Evolutionary conservation across 139 green algal genomes (phyloP).

Genomic region (Auxenochlorella pyrenoidosa): DNA sequence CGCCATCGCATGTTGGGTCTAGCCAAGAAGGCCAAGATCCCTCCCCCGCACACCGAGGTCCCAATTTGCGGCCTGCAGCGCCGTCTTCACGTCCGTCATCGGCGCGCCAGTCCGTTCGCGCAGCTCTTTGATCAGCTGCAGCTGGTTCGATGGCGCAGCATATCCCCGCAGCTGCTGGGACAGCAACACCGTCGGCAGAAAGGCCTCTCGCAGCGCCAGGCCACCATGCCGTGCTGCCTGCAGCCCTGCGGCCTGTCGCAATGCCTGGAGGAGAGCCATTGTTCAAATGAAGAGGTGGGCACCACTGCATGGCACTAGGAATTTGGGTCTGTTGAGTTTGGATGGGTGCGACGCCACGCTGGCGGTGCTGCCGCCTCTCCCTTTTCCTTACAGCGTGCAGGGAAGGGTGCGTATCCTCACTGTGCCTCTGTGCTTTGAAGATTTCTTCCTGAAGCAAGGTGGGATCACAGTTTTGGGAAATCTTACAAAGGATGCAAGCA

Average conservation of each 20-base stretch:
- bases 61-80: slow-evolving; percentile 69
- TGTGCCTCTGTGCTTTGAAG: too few species aligned
- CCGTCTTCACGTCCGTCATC: slow-evolving; percentile 86
- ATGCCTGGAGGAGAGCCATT: neutral
- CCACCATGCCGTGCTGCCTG: neutral
- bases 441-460: too few species aligned
- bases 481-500: too few species aligned
- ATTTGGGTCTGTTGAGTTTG: too few species aligned
- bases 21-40: too few species aligned
- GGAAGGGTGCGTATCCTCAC: too few species aligned
- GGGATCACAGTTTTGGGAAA: too few species aligned
- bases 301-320: too few species aligned
- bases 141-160: slow-evolving; percentile 46
- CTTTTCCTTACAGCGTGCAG: too few species aligned
- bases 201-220: neutral
- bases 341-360: too few species aligned
- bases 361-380: too few species aligned
- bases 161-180: slow-evolving; percentile 21
- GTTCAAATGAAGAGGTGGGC: neutral
- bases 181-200: neutral
- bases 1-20: too few species aligned
- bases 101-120: slow-evolving; percentile 79
- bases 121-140: slow-evolving; percentile 82
- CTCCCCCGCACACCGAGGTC: slow-evolving; percentile 60
- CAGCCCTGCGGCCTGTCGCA: neutral